phyloP scores from a whole-genome alignment of 1,284 basidiomycete species.

The Kalmanozyma brasiliensis region DNA sequence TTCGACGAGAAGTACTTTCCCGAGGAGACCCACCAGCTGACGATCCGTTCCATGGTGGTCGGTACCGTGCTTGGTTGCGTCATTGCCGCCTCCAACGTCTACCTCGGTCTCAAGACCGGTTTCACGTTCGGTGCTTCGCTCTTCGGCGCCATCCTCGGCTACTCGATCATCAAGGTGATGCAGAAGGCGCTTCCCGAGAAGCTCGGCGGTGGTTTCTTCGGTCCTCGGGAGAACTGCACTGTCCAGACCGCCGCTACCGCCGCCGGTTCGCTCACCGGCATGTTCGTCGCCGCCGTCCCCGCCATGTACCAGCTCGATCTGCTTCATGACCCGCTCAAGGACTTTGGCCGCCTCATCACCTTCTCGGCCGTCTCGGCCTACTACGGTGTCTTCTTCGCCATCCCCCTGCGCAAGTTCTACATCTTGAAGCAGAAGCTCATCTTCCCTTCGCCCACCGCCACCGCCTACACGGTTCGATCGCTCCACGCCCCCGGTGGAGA shows the following conservation, averaged over 20 bases:
- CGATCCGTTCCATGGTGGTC: constrained; percentile 73
- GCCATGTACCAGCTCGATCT: constrained; percentile 74
- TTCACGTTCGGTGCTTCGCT: constrained; percentile 74
- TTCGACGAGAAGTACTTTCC: constrained; percentile 52
- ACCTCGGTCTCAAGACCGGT: constrained; percentile 78
- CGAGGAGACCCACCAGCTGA: constrained; percentile 44
- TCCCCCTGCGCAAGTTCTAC: constrained; percentile 75
- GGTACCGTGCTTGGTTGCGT: constrained; percentile 75
- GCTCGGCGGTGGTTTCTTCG: constrained; percentile 74
- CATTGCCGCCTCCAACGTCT: constrained; percentile 76
- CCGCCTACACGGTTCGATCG: constrained; percentile 76
- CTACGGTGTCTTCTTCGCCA: constrained; percentile 77
- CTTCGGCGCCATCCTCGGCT: constrained; percentile 77
- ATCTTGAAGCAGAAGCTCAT: constrained; percentile 77
- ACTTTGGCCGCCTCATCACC: constrained; percentile 70
- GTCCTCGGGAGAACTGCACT: constrained; percentile 76
- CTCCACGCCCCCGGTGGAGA: constrained; percentile 71
- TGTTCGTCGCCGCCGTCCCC: constrained; percentile 76
- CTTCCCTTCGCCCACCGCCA: constrained; percentile 78
- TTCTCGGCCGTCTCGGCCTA: constrained; percentile 74
- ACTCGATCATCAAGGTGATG: constrained; percentile 75
- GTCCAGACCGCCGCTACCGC: constrained; percentile 62
- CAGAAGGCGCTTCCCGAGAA: constrained; percentile 72
- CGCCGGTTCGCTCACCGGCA: constrained; percentile 70
- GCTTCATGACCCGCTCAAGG: constrained; percentile 48